These are phyloP conservation scores for Aspergillus tamarii DNA, from an alignment of 2,329 filamentous ascomycete genomes.

Conservation along the genomic window DNA sequence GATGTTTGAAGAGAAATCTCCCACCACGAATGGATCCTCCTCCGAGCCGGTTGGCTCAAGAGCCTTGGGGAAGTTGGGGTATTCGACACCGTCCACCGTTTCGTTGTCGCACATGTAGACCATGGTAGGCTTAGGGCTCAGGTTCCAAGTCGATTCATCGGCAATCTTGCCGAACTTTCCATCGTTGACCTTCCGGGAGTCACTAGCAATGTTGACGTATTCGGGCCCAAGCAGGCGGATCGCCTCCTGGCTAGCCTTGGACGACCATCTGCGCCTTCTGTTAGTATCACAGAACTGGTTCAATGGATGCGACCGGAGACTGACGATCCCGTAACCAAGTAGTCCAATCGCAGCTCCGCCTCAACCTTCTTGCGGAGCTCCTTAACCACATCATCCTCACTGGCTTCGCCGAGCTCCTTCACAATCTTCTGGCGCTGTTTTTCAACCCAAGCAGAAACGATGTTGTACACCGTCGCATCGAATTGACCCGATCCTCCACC, in stretches of 20 bases:
- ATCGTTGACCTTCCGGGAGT: constrained; percentile 64
- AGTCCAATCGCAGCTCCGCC: constrained; percentile 78
- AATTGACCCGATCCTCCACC: constrained; percentile 83
- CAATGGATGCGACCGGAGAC: constrained; percentile 2
- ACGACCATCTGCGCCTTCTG: constrained; percentile 63
- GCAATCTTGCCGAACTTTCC: constrained; percentile 89
- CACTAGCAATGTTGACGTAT: constrained; percentile 75
- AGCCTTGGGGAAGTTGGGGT: constrained; percentile 69
- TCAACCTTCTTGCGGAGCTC: constrained; percentile 67
- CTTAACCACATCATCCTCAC: constrained; percentile 60
- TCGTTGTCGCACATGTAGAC: constrained; percentile 95
- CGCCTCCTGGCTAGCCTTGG: constrained; percentile 86
- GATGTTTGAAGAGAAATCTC: constrained; percentile 95
- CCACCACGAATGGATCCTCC: constrained; percentile 75
- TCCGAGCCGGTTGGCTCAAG: constrained; percentile 59
- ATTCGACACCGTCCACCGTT: constrained; percentile 79
- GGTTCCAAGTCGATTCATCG: constrained; percentile 73
- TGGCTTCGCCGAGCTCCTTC: constrained; percentile 47
- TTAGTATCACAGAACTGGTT: constrained; percentile 4
- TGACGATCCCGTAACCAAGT: constrained; percentile 78
- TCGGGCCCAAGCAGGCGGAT: constrained; percentile 74
- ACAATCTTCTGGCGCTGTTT: constrained; percentile 60
- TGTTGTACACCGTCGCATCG: constrained; percentile 79
- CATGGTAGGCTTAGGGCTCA: constrained; percentile 67
- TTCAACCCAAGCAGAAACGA: constrained; percentile 81